Conservation (phyloP, 805 yeast species). For the Tetrapisispora phaffii region DNA sequence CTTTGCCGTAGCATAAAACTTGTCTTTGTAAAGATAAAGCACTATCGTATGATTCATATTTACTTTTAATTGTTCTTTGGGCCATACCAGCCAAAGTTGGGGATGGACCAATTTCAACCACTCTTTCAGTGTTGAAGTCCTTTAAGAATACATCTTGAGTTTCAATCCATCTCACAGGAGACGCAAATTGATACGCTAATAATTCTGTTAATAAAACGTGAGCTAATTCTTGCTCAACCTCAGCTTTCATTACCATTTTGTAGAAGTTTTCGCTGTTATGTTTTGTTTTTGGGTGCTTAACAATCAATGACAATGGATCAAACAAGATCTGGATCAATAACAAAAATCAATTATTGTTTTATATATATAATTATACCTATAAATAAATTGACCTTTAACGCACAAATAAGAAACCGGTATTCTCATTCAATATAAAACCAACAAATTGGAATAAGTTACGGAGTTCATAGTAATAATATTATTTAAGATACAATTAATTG, state of each 20-base stretch:
- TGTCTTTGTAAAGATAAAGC: conserved; percentile 82
- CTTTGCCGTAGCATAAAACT: conserved; percentile 90
- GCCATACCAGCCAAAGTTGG: conserved; percentile 99
- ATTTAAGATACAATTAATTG: no score
- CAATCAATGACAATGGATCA: neutral
- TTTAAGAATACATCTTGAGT: conserved; percentile 96
- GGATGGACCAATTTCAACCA: conserved; percentile 97
- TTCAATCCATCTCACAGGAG: conserved; percentile 99
- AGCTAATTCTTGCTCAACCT: conserved; percentile 94
- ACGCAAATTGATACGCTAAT: conserved; percentile 96
- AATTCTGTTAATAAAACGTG: conserved; percentile 90
- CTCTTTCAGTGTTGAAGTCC: conserved; percentile 91
- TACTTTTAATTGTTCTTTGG: conserved; percentile 85
- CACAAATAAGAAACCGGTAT: no score
- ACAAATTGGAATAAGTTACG: no score
- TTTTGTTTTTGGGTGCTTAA: no score
- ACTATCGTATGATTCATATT: conserved; percentile 93
- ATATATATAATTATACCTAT: no score
- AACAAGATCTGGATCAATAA: no score
- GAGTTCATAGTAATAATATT: no score
- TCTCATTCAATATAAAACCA: no score
- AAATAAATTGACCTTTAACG: no score
- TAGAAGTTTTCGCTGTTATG: no score
- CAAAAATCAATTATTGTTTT: no score
- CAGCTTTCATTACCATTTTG: conserved; percentile 49